Percentiles rank a stretch among this genome's conserved stretches.
Conservation (phyloP, 148 eudicot genomes). For the Spergularia bocconei region DNA sequence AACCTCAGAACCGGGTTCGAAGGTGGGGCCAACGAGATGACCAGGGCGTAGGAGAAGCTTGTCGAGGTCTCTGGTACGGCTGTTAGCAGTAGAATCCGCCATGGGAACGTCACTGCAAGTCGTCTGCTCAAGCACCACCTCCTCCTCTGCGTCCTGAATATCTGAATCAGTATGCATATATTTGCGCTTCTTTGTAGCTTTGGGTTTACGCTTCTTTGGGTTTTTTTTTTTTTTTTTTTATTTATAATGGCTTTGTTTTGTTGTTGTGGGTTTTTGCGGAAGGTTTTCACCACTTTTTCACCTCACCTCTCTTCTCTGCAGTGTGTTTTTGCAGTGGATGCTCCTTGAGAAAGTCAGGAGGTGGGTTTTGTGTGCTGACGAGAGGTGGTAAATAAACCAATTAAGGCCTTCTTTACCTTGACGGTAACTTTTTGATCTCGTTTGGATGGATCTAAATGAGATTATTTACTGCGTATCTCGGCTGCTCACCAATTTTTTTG, state of each 20-base stretch:
- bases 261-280: background rate
- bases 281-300: background rate
- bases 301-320: conserved; percentile 11
- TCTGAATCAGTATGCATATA: conserved; percentile 33
- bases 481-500: no score
- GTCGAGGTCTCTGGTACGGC: conserved; percentile 88
- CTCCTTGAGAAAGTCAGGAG: no score
- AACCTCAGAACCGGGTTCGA: conserved; percentile 68
- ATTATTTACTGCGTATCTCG: no score
- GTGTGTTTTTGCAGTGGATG: no score
- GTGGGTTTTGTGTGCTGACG: no score
- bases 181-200: conserved; percentile 25
- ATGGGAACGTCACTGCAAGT: conserved; percentile 37
- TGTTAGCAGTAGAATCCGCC: conserved; percentile 53
- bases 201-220: conserved; percentile 23
- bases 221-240: background rate
- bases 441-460: no score
- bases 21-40: conserved; percentile 69
- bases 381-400: no score
- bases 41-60: conserved; percentile 87
- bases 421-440: no score
- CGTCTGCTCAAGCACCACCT: conserved; percentile 7
- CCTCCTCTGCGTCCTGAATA: conserved; percentile 4
- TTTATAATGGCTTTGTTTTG: background rate
- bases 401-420: no score